A percentile compares a stretch with the other conserved stretches of the same genome.
phyloP scores from a whole-genome alignment of 2,329 filamentous ascomycete species.

The Colletotrichum sp. region DNA sequence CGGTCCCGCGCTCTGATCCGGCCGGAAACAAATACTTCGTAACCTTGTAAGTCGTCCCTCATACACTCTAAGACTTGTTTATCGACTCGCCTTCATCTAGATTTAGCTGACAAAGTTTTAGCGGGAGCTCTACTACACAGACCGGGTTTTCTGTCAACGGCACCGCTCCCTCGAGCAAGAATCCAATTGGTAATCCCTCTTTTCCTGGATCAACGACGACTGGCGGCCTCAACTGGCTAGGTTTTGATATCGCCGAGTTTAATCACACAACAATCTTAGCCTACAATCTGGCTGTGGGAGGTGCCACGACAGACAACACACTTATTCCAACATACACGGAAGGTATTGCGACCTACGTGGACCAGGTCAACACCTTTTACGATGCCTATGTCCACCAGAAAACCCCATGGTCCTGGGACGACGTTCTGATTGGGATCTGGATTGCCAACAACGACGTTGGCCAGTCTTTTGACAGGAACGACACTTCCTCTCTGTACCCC shows the following conservation, averaged over 20 bases:
- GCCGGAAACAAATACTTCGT: not conserved
- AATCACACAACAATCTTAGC: conserved; percentile 50
- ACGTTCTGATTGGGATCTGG: conserved; percentile 50
- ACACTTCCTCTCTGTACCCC: conserved; percentile 36
- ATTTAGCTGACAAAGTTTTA: not conserved
- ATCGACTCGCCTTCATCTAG: not conserved
- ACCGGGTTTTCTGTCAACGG: not conserved
- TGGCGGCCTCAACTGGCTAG: conserved; percentile 58
- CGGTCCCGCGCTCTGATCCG: not conserved
- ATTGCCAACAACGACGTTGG: conserved; percentile 63
- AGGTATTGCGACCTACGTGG: conserved; percentile 50
- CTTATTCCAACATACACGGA: conserved; percentile 55
- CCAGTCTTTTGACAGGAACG: conserved; percentile 42
- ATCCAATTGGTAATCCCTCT: conserved; percentile 67
- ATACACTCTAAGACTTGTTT: not conserved
- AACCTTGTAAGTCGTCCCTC: not conserved
- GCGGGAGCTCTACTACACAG: not conserved
- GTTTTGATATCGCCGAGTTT: conserved; percentile 49
- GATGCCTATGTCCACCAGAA: not conserved
- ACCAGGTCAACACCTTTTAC: conserved; percentile 46
- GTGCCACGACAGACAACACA: conserved; percentile 55
- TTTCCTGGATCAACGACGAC: conserved; percentile 57
- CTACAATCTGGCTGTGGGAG: conserved; percentile 62
- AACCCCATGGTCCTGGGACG: conserved; percentile 9
- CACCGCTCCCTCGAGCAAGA: conserved; percentile 27